Percentiles rank a stretch among this genome's conserved stretches.
Evolutionary conservation across 176 grass and related monocot genomes (phyloP).

Genomic region (Cocos nucifera): DNA sequence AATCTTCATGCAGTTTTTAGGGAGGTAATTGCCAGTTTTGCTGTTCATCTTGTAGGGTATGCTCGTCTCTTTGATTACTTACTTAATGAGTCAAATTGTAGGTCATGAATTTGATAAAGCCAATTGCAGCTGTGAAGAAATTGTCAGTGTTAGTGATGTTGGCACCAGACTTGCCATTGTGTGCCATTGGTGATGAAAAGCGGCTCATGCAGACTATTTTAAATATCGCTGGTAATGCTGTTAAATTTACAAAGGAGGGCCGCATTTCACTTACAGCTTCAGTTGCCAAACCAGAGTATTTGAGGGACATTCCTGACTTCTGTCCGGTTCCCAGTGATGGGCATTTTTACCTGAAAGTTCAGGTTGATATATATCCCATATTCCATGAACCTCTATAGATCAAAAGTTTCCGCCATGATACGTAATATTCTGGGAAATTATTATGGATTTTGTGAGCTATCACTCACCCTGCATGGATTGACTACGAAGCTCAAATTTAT

Average conservation of each 20-base stretch:
- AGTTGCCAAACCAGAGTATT: slow-evolving; percentile 58
- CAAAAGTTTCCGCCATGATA: no score
- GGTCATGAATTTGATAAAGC: slow-evolving; percentile 54
- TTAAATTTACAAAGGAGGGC: slow-evolving; percentile 96
- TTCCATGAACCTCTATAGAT: no score
- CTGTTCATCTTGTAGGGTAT: neutral
- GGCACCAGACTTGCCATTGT: slow-evolving; percentile 73
- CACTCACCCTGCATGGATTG: no score
- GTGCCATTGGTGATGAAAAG: slow-evolving; percentile 80
- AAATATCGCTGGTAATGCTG: slow-evolving; percentile 85
- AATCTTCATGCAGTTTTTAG: slow-evolving; percentile 43
- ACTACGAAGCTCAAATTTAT: no score
- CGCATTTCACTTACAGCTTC: slow-evolving; percentile 70
- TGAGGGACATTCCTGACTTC: slow-evolving; percentile 73
- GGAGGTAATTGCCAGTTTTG: slow-evolving; percentile 13
- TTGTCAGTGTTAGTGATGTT: slow-evolving; percentile 63
- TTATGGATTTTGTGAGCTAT: no score
- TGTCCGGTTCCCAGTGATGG: slow-evolving; percentile 53
- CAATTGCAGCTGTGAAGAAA: slow-evolving; percentile 67
- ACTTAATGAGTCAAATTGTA: neutral
- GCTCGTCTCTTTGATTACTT: no score
- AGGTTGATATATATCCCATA: slow-evolving; percentile 30
- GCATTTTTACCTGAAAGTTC: slow-evolving; percentile 84
- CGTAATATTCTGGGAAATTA: no score
- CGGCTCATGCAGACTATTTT: slow-evolving; percentile 89